Evolutionary conservation across 2,329 filamentous ascomycete species (phyloP).

Genomic region (Fusarium annulatum): DNA sequence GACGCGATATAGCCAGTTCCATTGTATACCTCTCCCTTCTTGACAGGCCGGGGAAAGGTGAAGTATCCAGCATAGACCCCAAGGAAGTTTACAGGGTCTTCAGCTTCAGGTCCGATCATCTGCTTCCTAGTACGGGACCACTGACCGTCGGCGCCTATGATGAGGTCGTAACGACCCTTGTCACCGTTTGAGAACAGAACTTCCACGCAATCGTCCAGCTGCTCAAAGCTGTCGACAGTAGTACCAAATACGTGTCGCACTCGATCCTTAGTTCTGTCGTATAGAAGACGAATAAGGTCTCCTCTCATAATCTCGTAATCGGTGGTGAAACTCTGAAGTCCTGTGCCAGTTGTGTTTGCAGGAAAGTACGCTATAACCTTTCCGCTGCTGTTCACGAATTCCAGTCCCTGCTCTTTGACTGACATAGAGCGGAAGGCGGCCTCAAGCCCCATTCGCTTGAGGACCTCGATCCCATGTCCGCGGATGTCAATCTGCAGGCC

Average conservation of each 20-base stretch:
- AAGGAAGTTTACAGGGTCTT: no score
- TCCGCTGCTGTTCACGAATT: slow-evolving; percentile 57
- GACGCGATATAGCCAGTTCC: slow-evolving; percentile 32
- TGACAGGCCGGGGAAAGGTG: no score
- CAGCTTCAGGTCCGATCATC: no score
- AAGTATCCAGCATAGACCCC: no score
- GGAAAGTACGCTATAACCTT: slow-evolving; percentile 51
- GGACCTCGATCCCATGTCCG: slow-evolving; percentile 57
- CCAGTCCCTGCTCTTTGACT: slow-evolving; percentile 61
- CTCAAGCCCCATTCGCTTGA: slow-evolving; percentile 48
- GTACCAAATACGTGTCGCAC: slow-evolving; percentile 43
- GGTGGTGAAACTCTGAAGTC: slow-evolving; percentile 53
- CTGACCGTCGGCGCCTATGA: no score
- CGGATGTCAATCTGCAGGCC: no score
- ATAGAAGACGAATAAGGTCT: slow-evolving; percentile 59
- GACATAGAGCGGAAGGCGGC: slow-evolving; percentile 48
- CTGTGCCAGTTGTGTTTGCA: slow-evolving; percentile 35
- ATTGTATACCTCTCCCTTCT: no score
- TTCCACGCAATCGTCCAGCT: no score
- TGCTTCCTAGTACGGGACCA: no score
- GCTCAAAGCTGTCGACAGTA: no score
- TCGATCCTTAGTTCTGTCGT: slow-evolving; percentile 49
- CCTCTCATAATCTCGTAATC: slow-evolving; percentile 68
- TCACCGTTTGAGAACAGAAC: no score
- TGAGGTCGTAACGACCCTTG: no score